These are phyloP conservation scores for Russula vinacea DNA, from an alignment of 768 basidiomycete genomes.

Conservation along the genomic window DNA sequence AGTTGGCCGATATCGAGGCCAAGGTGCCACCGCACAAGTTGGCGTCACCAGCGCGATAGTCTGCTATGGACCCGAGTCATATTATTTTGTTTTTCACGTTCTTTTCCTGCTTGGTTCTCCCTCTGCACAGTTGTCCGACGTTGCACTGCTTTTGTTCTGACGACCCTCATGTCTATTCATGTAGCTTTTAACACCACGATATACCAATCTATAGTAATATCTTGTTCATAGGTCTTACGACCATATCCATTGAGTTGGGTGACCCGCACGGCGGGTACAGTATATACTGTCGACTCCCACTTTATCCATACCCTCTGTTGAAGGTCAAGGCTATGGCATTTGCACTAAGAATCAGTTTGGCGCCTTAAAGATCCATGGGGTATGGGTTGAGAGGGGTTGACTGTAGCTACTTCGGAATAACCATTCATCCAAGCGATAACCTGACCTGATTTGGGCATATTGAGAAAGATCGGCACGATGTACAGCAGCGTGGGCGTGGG, in stretches of 20 bases:
- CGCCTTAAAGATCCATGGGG: too few relatives aligned
- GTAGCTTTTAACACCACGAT: conserved; percentile 13
- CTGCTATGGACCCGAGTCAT: neutral
- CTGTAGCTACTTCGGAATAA: neutral
- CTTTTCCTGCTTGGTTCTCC: neutral
- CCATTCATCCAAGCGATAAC: neutral
- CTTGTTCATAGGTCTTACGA: neutral
- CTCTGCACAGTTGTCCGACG: conserved; percentile 11
- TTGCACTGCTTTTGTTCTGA: conserved; percentile 17
- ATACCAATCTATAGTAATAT: conserved; percentile 22
- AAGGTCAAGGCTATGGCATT: too few relatives aligned
- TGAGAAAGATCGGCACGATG: neutral
- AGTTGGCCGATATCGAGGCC: conserved; percentile 49
- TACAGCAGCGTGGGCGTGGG: neutral
- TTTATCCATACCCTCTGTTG: too few relatives aligned
- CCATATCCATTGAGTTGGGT: neutral
- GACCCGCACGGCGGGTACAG: too few relatives aligned
- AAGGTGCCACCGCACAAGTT: conserved; percentile 26
- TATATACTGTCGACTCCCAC: too few relatives aligned
- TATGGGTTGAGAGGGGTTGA: too few relatives aligned
- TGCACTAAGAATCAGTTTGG: too few relatives aligned
- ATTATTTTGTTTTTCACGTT: neutral
- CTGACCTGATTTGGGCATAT: neutral
- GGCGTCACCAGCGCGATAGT: conserved; percentile 22
- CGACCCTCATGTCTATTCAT: conserved; percentile 17